Percentiles rank a stretch among this genome's conserved stretches.
These are phyloP conservation scores for Fusarium sp. DNA, from an alignment of 2,329 filamentous ascomycete species.

Conservation along the genomic window DNA sequence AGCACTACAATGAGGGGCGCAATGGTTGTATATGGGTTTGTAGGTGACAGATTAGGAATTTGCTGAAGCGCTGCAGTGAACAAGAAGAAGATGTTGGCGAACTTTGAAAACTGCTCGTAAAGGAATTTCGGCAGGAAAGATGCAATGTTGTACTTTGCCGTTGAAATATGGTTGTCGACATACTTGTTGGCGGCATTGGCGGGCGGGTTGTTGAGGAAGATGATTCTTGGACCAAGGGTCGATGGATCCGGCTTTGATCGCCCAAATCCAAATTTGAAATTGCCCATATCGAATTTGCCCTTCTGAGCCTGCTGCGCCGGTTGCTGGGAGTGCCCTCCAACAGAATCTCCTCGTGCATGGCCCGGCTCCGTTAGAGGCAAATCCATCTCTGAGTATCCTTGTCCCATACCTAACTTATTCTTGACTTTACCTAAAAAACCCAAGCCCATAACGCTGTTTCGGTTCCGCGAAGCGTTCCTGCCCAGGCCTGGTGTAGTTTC, in stretches of 20 bases:
- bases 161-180: conserved; percentile 96
- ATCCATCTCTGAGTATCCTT: conserved; percentile 97
- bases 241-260: conserved; percentile 87
- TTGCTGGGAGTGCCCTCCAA: conserved; percentile 60
- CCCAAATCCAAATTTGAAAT: conserved; percentile 94
- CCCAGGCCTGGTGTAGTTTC: conserved; percentile 60
- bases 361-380: conserved; percentile 86
- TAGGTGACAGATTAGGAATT: conserved; percentile 93
- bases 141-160: conserved; percentile 93
- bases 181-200: conserved; percentile 92
- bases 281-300: conserved; percentile 72
- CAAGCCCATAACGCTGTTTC: conserved; percentile 89
- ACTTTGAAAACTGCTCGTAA: conserved; percentile 98
- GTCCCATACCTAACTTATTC: conserved; percentile 88
- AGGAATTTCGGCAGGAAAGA: conserved; percentile 98
- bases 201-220: conserved; percentile 95
- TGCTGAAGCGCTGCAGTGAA: conserved; percentile 96
- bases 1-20: conserved; percentile 92
- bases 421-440: conserved; percentile 89
- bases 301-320: conserved; percentile 52
- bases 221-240: conserved; percentile 89
- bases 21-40: conserved; percentile 96
- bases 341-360: conserved; percentile 53
- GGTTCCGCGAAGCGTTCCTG: conserved; percentile 72
- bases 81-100: conserved; percentile 99